These are phyloP conservation scores for Cordyceps farinosa DNA, from an alignment of 2,329 filamentous ascomycete species.

Conservation along the genomic window DNA sequence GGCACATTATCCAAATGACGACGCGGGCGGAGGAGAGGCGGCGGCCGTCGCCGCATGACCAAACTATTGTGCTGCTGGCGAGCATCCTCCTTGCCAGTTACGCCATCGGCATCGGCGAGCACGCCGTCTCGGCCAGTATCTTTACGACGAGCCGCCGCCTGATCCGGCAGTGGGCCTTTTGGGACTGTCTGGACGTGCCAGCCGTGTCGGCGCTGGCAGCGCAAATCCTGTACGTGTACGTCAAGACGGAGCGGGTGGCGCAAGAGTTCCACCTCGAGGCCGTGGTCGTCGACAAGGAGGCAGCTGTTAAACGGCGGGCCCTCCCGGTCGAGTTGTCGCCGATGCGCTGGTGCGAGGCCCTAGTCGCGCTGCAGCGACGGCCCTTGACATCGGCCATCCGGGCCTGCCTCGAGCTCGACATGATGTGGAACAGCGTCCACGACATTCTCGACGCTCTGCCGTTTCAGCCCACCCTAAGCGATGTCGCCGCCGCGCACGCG, in stretches of 20 bases:
- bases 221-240: slow-evolving; percentile 1
- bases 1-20: neutral
- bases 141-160: neutral
- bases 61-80: neutral
- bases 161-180: neutral
- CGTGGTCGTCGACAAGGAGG: neutral
- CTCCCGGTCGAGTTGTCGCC: neutral
- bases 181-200: slow-evolving; percentile 1
- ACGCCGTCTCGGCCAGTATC: neutral
- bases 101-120: neutral
- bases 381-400: neutral
- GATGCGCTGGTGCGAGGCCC: neutral
- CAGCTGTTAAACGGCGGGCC: neutral
- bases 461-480: neutral
- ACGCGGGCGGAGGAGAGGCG: neutral
- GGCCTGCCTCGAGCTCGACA: slow-evolving; percentile 2
- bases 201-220: neutral
- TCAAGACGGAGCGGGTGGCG: slow-evolving; percentile 3
- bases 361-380: neutral
- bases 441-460: neutral
- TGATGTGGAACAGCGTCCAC: slow-evolving; percentile 8
- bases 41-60: neutral
- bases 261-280: neutral
- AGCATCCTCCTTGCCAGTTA: neutral
- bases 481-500: neutral